Conservation (phyloP, 106 monocot genomes). For the Hemerocallis citrina region DNA sequence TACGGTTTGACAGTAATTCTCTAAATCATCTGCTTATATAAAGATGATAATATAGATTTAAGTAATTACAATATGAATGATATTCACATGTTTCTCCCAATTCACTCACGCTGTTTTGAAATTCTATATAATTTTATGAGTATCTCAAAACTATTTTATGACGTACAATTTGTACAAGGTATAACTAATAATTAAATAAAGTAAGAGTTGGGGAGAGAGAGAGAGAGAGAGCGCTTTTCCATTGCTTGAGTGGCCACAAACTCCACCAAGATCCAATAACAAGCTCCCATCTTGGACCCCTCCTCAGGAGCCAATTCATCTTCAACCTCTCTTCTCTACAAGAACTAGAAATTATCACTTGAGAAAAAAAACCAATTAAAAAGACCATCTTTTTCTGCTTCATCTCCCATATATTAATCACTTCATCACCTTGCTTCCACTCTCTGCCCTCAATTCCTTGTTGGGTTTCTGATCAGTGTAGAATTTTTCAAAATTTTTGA, state of each 20-base stretch:
- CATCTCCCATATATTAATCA: background rate
- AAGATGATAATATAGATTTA: too few species aligned
- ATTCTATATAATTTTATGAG: too few species aligned
- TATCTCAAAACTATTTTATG: too few species aligned
- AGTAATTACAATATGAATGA: too few species aligned
- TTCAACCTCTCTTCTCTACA: background rate
- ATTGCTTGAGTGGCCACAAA: conserved; percentile 22
- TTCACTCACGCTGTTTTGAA: too few species aligned
- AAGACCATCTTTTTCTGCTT: too few species aligned
- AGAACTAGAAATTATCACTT: too few species aligned
- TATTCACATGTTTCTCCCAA: too few species aligned
- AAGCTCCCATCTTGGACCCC: background rate
- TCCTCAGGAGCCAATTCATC: background rate
- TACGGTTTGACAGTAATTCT: too few species aligned
- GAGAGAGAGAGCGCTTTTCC: background rate
- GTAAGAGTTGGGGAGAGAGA: background rate
- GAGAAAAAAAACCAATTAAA: background rate
- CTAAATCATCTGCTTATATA: too few species aligned
- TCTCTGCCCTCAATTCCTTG: background rate
- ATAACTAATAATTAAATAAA: too few species aligned
- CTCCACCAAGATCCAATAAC: conserved; percentile 30
- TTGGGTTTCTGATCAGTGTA: background rate
- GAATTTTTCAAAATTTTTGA: background rate
- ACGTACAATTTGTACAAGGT: too few species aligned
- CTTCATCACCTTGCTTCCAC: background rate